These are phyloP conservation scores for Claviceps pazoutovae DNA, from an alignment of 2,329 filamentous ascomycete genomes.

Conservation along the genomic window DNA sequence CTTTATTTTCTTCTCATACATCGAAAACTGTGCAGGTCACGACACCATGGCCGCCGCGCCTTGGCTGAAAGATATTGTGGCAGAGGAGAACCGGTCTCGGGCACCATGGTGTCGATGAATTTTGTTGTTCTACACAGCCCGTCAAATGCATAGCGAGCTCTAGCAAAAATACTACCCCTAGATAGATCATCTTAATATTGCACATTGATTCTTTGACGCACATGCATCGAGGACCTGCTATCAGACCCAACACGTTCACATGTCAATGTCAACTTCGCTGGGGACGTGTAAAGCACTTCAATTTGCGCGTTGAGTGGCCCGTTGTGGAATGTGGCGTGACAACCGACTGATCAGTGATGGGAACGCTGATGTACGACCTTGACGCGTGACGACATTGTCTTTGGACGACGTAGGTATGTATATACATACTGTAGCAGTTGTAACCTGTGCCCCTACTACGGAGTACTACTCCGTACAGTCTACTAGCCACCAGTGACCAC, in stretches of 20 bases:
- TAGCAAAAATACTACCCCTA: background rate
- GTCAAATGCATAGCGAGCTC: slow-evolving; percentile 7
- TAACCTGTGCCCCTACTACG: too few relatives aligned
- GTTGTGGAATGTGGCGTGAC: too few relatives aligned
- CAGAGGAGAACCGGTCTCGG: background rate
- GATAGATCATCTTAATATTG: slow-evolving; percentile 6
- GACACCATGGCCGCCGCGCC: background rate
- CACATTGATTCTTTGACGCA: background rate
- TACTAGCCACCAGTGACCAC: too few relatives aligned
- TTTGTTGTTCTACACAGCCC: background rate
- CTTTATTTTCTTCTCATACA: background rate
- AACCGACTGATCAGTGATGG: too few relatives aligned
- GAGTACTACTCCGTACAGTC: too few relatives aligned
- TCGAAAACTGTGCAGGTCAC: background rate
- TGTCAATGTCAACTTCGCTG: slow-evolving; percentile 5
- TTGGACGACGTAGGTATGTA: too few relatives aligned
- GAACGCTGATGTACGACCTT: too few relatives aligned
- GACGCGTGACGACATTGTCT: too few relatives aligned
- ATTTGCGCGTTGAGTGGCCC: too few relatives aligned
- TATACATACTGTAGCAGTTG: too few relatives aligned
- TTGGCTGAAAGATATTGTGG: background rate
- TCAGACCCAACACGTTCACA: background rate
- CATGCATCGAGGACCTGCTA: background rate
- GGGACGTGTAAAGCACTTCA: background rate
- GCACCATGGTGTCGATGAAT: background rate